Evolutionary conservation across 208 protist species (phyloP).

Genomic region (Wallacemonas sp.): DNA sequence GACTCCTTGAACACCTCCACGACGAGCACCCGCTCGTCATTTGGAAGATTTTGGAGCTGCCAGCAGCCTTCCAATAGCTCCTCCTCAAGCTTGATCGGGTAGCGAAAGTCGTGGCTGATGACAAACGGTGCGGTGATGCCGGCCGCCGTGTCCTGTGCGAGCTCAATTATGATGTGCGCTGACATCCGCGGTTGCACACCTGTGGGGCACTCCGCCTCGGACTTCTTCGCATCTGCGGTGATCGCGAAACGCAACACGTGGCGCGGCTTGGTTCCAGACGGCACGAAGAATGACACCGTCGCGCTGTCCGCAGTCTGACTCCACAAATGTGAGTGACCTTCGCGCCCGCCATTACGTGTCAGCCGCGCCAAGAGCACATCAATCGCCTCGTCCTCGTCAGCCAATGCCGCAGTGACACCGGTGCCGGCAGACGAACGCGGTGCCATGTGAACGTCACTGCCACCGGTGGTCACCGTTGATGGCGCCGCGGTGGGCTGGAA

Average conservation of each 20-base stretch:
- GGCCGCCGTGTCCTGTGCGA: not conserved
- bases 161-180: not conserved
- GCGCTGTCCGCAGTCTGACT: conserved; percentile 64
- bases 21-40: conserved; percentile 48
- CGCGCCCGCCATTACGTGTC: conserved; percentile 56
- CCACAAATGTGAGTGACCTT: conserved; percentile 65
- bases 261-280: conserved; percentile 35
- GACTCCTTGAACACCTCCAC: conserved; percentile 71
- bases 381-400: conserved; percentile 42
- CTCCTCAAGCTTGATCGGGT: conserved; percentile 57
- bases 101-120: conserved; percentile 35
- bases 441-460: not conserved
- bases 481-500: conserved; percentile 18
- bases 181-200: conserved; percentile 10
- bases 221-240: not conserved
- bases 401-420: too few species aligned
- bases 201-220: not conserved
- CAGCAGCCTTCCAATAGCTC: conserved; percentile 75
- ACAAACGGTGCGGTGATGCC: not conserved
- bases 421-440: not conserved
- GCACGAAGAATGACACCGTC: conserved; percentile 65
- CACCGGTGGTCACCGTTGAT: not conserved
- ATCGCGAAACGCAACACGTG: conserved; percentile 44
- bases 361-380: conserved; percentile 55
- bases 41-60: conserved; percentile 59